These are phyloP conservation scores for Solidago caesia DNA, from an alignment of 129 eudicot genomes.

Conservation along the genomic window DNA sequence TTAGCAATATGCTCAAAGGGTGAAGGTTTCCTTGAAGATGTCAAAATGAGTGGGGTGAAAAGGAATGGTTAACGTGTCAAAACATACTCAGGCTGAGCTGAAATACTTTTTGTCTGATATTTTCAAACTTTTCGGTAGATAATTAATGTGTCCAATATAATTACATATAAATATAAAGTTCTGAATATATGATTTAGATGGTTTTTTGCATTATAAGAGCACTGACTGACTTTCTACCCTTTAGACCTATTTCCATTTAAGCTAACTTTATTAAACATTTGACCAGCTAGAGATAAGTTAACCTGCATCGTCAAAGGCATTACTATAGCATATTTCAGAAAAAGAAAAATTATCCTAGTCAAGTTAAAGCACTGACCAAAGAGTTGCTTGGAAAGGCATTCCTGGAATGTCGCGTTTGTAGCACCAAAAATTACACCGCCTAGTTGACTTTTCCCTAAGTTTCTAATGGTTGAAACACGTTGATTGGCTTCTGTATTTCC, in stretches of 20 bases:
- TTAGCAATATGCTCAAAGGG: conserved; percentile 14
- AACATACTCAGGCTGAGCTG: no score
- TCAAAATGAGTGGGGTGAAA: background rate
- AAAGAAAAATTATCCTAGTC: background rate
- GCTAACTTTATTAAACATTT: background rate
- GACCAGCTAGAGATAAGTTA: background rate
- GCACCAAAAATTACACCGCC: conserved; percentile 83
- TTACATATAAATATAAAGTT: no score
- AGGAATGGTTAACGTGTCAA: no score
- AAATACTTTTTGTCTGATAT: no score
- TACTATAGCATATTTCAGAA: background rate
- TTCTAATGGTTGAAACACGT: conserved; percentile 36
- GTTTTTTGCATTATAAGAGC: background rate
- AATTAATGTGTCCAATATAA: no score
- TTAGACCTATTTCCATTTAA: background rate
- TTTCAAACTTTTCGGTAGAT: no score
- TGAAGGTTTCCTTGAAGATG: background rate
- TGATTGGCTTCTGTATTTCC: conserved; percentile 22
- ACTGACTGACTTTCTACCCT: background rate
- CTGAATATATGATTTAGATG: background rate
- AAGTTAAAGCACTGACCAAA: conserved; percentile 57
- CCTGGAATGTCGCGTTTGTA: conserved; percentile 46
- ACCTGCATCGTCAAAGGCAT: background rate
- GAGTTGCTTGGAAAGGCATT: conserved; percentile 69
- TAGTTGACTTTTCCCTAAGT: conserved; percentile 51